Conservation (phyloP, 495 filamentous ascomycete genomes). For the Letharia columbiana region DNA sequence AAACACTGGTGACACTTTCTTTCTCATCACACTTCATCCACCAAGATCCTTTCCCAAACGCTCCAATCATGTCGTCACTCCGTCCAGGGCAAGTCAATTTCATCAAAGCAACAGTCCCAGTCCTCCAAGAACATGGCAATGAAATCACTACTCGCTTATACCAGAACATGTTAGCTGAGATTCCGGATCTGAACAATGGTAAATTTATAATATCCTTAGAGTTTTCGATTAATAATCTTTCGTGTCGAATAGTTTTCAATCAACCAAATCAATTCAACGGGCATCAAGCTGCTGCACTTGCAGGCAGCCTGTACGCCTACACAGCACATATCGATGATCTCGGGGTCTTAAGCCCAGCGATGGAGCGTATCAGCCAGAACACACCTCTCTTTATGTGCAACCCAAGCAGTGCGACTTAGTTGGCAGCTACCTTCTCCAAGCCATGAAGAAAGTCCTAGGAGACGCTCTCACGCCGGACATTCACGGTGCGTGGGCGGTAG, state of each 20-base stretch:
- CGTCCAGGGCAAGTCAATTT: constrained; percentile 32
- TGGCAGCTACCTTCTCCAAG: constrained; percentile 56
- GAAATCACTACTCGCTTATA: constrained; percentile 64
- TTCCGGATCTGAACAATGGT: constrained; percentile 49
- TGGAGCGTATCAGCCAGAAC: constrained; percentile 69
- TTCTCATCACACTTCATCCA: neutral
- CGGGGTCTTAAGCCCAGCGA: constrained; percentile 46
- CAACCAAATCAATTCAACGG: constrained; percentile 54
- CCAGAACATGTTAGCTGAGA: constrained; percentile 51
- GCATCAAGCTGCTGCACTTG: constrained; percentile 57
- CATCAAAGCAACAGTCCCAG: constrained; percentile 44
- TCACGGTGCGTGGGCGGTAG: constrained; percentile 58
- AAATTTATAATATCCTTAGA: no score
- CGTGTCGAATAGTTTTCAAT: constrained; percentile 60
- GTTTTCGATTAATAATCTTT: no score
- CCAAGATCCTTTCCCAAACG: neutral
- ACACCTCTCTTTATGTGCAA: constrained; percentile 60
- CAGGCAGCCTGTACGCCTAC: constrained; percentile 58
- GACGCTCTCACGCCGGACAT: constrained; percentile 58
- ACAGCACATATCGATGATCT: constrained; percentile 65
- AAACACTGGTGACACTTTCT: no score
- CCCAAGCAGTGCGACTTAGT: constrained; percentile 63
- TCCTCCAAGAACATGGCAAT: constrained; percentile 56
- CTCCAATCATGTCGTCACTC: constrained; percentile 8
- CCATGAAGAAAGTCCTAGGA: constrained; percentile 59